These are phyloP conservation scores for Luffa acutangula DNA, from an alignment of 306 rosid species.

Conservation along the genomic window DNA sequence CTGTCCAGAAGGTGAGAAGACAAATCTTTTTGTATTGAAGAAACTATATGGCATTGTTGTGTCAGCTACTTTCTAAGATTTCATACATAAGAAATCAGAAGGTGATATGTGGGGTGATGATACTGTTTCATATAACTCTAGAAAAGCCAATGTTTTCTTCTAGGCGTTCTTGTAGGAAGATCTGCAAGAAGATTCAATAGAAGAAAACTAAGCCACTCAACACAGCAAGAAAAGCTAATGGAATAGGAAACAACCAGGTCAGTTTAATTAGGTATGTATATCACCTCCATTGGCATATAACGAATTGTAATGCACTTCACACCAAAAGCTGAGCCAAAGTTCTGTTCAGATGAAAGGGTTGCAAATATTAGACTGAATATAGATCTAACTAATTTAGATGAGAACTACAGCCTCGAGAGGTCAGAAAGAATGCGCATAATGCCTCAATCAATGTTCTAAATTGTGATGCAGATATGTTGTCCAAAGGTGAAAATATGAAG, in stretches of 20 bases:
- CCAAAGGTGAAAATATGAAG: not conserved
- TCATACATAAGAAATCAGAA: not conserved
- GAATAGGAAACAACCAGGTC: not conserved
- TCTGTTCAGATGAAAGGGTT: conserved; percentile 26
- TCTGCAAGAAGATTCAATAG: conserved; percentile 34
- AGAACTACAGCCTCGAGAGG: not conserved
- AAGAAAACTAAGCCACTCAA: not conserved
- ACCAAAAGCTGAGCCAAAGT: conserved; percentile 98
- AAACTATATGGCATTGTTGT: not conserved
- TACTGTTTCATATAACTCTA: conserved; percentile 18
- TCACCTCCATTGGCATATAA: conserved; percentile 67
- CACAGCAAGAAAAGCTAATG: not conserved
- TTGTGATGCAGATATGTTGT: not conserved
- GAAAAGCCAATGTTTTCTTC: conserved; percentile 84
- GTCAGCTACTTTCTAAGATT: not conserved
- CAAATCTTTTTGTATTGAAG: not conserved
- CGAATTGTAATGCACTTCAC: conserved; percentile 97
- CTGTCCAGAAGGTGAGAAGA: not conserved
- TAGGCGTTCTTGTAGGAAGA: conserved; percentile 62
- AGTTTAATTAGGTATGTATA: not conserved
- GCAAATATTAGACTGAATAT: not conserved
- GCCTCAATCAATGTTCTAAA: not conserved
- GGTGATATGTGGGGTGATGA: not conserved
- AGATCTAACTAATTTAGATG: not conserved
- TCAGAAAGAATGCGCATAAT: not conserved